Evolutionary conservation across 2,329 filamentous ascomycete species (phyloP).

Genomic region (Zymoseptoria ardabiliae): DNA sequence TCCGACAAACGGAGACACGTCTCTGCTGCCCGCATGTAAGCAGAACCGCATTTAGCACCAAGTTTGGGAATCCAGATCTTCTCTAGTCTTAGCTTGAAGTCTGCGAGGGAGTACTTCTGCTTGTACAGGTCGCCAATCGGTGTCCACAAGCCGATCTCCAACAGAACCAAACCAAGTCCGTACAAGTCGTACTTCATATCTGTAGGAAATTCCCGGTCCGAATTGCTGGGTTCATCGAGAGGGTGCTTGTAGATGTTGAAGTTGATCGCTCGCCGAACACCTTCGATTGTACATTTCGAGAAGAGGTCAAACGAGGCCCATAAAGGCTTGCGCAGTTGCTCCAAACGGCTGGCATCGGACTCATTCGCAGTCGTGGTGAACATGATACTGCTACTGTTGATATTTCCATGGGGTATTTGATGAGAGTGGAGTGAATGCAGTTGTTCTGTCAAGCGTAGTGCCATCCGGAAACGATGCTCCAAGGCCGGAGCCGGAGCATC

Average conservation of each 20-base stretch:
- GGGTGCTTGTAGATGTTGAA: conserved; percentile 61
- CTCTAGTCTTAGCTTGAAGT: conserved; percentile 58
- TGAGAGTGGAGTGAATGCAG: conserved; percentile 66
- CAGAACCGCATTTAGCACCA: conserved; percentile 60
- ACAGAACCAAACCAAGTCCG: conserved; percentile 62
- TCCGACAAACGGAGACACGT: conserved; percentile 66
- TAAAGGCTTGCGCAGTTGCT: conserved; percentile 59
- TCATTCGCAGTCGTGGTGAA: conserved; percentile 49
- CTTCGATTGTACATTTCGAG: conserved; percentile 47
- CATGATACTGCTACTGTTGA: conserved; percentile 59
- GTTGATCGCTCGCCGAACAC: conserved; percentile 36
- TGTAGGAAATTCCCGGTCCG: conserved; percentile 45
- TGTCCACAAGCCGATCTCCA: conserved; percentile 71
- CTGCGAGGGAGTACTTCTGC: conserved; percentile 50
- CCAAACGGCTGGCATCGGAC: conserved; percentile 36
- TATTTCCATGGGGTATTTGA: conserved; percentile 62
- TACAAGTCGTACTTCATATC: conserved; percentile 54
- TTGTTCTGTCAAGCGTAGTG: conserved; percentile 63
- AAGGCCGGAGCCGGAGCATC: conserved; percentile 51
- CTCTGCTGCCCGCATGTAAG: conserved; percentile 69
- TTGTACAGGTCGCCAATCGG: conserved; percentile 55
- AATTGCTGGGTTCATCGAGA: conserved; percentile 32
- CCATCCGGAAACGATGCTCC: conserved; percentile 69
- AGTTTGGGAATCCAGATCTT: conserved; percentile 58
- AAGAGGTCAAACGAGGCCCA: conserved; percentile 72